phyloP scores from a whole-genome alignment of 2,329 filamentous ascomycete genomes.

The Gliomastix tumulicola region DNA sequence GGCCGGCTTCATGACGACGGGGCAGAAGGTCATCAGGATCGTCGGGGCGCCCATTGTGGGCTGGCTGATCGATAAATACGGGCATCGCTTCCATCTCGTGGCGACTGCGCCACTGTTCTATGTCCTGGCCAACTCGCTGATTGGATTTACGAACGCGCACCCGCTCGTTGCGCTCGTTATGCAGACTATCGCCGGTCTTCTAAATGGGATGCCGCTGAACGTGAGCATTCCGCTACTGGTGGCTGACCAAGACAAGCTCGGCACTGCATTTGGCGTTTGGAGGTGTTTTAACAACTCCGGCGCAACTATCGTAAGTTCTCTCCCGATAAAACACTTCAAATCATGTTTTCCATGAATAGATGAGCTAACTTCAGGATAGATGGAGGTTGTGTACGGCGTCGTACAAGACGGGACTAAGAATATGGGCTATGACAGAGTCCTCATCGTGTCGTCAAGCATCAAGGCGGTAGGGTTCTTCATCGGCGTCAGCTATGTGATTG shows the following conservation, averaged over 20 bases:
- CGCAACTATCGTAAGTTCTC: slow-evolving; percentile 11
- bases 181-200: slow-evolving; percentile 9
- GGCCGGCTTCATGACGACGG: slow-evolving; percentile 12
- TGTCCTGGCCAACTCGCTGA: slow-evolving; percentile 10
- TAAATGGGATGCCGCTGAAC: slow-evolving; percentile 13
- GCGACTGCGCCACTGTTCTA: slow-evolving; percentile 11
- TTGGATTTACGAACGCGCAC: slow-evolving; percentile 12
- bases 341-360: too few species aligned
- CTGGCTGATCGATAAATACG: slow-evolving; percentile 12
- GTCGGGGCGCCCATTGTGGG: slow-evolving; percentile 10
- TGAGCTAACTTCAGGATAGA: slow-evolving; percentile 5
- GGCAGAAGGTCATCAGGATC: slow-evolving; percentile 10
- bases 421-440: slow-evolving; percentile 10
- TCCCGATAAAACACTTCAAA: not conserved
- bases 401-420: slow-evolving; percentile 11
- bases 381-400: slow-evolving; percentile 14
- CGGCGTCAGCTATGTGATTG: slow-evolving; percentile 10
- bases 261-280: slow-evolving; percentile 13
- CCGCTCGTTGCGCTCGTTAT: slow-evolving; percentile 11
- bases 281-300: slow-evolving; percentile 14
- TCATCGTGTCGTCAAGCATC: slow-evolving; percentile 9
- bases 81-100: slow-evolving; percentile 13
- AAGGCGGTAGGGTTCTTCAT: slow-evolving; percentile 11
- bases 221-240: slow-evolving; percentile 14
- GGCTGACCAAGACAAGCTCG: slow-evolving; percentile 13